phyloP scores from a whole-genome alignment of 345 rosid genomes.

The Microcos paniculata region DNA sequence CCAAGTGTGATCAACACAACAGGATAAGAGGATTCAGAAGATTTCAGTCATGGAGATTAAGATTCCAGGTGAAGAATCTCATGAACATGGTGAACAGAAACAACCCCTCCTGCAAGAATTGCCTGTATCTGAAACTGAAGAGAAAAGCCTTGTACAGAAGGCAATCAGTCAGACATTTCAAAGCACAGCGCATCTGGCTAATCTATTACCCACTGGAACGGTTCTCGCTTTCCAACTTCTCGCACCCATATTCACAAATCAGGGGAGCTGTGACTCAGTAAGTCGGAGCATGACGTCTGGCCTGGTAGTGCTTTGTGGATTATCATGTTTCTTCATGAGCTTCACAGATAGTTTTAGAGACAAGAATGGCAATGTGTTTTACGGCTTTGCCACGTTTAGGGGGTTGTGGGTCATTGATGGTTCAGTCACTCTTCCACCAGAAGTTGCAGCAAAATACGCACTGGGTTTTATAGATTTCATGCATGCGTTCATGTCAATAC shows the following conservation, averaged over 20 bases:
- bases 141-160: constrained; percentile 55
- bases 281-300: constrained; percentile 55
- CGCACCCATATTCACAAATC: constrained; percentile 74
- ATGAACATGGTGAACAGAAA: constrained; percentile 25
- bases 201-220: constrained; percentile 87
- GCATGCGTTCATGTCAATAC: constrained; percentile 74
- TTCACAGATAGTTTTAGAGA: constrained; percentile 86
- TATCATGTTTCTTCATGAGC: constrained; percentile 66
- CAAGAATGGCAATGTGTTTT: constrained; percentile 61
- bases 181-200: constrained; percentile 89
- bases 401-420: constrained; percentile 93
- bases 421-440: constrained; percentile 54
- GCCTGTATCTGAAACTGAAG: constrained; percentile 36
- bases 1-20: neutral
- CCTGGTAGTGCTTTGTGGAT: constrained; percentile 58
- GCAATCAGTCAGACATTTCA: constrained; percentile 82
- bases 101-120: constrained; percentile 45
- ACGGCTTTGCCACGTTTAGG: constrained; percentile 65
- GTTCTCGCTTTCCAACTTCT: constrained; percentile 91
- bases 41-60: constrained; percentile 21
- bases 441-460: constrained; percentile 46
- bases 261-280: constrained; percentile 66
- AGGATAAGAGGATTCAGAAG: neutral
- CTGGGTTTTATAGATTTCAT: constrained; percentile 67
- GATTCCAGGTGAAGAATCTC: constrained; percentile 29